Evolutionary conservation across 2,329 filamentous ascomycete genomes (phyloP).

Genomic region (Neonectria hederae): DNA sequence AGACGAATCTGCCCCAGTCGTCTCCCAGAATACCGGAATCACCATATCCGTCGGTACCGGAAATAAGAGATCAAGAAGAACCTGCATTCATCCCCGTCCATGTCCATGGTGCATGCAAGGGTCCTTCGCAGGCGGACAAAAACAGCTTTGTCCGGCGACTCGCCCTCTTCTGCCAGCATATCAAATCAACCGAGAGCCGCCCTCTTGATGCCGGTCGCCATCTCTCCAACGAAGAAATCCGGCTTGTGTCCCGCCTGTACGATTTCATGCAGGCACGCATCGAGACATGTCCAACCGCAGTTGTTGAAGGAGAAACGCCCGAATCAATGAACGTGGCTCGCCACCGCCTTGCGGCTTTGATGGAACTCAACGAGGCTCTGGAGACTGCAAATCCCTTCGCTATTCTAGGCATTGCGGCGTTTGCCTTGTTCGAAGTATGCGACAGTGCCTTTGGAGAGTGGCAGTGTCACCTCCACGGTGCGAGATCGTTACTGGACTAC

Average conservation of each 20-base stretch:
- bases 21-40: neutral
- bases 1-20: neutral
- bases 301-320: conserved; percentile 1
- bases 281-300: conserved; percentile 20
- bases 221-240: conserved; percentile 33
- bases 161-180: conserved; percentile 38
- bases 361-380: conserved; percentile 50
- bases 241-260: conserved; percentile 38
- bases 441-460: conserved; percentile 52
- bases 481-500: conserved; percentile 51
- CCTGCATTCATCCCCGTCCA: neutral
- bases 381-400: conserved; percentile 53
- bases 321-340: conserved; percentile 33
- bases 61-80: neutral
- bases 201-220: conserved; percentile 6
- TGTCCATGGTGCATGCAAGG: neutral
- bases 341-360: conserved; percentile 47
- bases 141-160: conserved; percentile 37
- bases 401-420: conserved; percentile 54
- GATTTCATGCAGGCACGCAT: conserved; percentile 41
- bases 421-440: conserved; percentile 56
- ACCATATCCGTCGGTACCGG: neutral
- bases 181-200: conserved; percentile 31
- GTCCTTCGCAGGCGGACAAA: conserved; percentile 25
- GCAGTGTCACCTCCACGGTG: conserved; percentile 52